Conservation (phyloP, 2,329 filamentous ascomycete genomes). For the Escovopsis weberi region DNA sequence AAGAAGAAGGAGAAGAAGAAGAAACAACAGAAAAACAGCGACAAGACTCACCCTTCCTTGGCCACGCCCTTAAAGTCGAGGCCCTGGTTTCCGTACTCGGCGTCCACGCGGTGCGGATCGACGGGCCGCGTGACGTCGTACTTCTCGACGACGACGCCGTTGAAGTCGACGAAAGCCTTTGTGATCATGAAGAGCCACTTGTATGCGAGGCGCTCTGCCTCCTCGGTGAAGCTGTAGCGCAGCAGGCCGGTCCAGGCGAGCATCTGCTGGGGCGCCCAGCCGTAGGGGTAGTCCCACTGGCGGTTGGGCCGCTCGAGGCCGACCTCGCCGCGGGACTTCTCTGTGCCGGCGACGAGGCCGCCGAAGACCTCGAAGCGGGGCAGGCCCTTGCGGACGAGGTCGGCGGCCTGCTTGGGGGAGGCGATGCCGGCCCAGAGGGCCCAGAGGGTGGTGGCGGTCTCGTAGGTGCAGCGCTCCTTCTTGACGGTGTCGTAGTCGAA, state of each 20-base stretch:
- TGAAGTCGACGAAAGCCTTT: conserved; percentile 96
- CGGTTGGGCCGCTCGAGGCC: conserved; percentile 77
- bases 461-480: conserved; percentile 69
- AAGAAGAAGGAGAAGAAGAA: no score
- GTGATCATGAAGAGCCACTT: conserved; percentile 98
- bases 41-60: conserved; percentile 69
- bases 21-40: no score
- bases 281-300: conserved; percentile 97
- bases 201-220: conserved; percentile 80
- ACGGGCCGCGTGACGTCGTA: conserved; percentile 88
- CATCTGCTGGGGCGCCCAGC: conserved; percentile 98
- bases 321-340: conserved; percentile 70
- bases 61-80: conserved; percentile 90
- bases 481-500: conserved; percentile 90
- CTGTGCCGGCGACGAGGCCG: conserved; percentile 76
- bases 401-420: conserved; percentile 70
- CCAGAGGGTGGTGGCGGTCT: conserved; percentile 92
- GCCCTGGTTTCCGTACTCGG: conserved; percentile 96
- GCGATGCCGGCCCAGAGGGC: conserved; percentile 89
- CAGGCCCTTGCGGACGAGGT: conserved; percentile 65
- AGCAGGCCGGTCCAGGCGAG: conserved; percentile 88
- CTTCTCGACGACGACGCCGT: conserved; percentile 96
- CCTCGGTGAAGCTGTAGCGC: conserved; percentile 81
- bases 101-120: conserved; percentile 86
- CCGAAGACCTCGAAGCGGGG: conserved; percentile 81